Evolutionary conservation across 1,139 yeast genomes (phyloP), one percentile per base, ranked within the genome.

Genomic region (Kurtzmaniella quercitrusa): DNA sequence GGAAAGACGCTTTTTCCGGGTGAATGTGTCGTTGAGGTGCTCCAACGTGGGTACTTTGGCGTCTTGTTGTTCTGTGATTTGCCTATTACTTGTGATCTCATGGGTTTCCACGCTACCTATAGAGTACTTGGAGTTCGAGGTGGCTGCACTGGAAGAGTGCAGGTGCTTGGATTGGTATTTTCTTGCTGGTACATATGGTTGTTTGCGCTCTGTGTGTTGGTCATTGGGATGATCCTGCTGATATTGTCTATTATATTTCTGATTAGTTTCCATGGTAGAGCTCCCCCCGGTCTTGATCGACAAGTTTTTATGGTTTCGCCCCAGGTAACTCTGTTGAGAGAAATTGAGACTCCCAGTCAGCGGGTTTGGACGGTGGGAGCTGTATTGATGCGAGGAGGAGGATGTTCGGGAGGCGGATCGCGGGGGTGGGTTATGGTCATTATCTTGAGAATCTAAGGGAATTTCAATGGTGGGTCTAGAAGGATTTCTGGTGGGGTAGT

Each of bases 251-350:
- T 27, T 51, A 51, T 37, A 8, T 14, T 27, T 14, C 37, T 14
- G 12, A 15, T 17, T 17, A 14, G 15, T 16, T 14, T 6, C 37
- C 14, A 15, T 17, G 12, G 19, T 15, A 33, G 14, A 10, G 37
- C 4, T 33, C 16, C 25, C 24, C n/a, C 16, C 29, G 5, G 27
- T 38, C 17, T 43, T 41, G 12, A 43, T 31, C 24, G 42, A 39
- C 42, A 68, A 58, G 43, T 65, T 65, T 56, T 64, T 67, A 42
- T 57, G 51, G 50, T 68, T 68, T 47, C 57, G 63, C 12, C 46
- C 29, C 33, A 38, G 29, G 27, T 14, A 39, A 23, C 37, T 29
- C 11, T 31, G 44, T 11, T 16, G 38, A 14, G 34, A 16, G 18
- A 31, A 31, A 14, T 37, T 24, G 10, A n/a, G 3, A 19, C 27